Percentiles rank a stretch among this genome's conserved stretches.
phyloP scores from a whole-genome alignment of 306 rosid species.

The Vachellia collinsii region DNA sequence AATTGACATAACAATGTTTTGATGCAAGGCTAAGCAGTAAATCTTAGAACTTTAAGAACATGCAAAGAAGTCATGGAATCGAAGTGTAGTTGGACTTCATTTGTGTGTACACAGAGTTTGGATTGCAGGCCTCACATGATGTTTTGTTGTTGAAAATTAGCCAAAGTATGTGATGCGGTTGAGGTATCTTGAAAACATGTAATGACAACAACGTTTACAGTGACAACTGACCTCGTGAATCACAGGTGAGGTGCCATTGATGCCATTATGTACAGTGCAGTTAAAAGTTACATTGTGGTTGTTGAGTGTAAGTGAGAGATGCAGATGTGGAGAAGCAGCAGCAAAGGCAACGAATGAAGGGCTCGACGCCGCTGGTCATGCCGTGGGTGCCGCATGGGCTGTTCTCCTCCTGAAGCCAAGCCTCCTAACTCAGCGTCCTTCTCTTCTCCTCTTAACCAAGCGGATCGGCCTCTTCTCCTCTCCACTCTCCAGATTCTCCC shows the following conservation, averaged over 20 bases:
- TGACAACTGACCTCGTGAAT: conserved; percentile 82
- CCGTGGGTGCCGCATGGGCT: conserved; percentile 87
- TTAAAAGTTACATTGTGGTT: no score
- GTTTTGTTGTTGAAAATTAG: conserved; percentile 47
- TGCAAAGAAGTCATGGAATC: background rate
- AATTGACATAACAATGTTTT: background rate
- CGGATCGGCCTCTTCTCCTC: no score
- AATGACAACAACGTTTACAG: conserved; percentile 84
- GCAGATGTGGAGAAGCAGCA: conserved; percentile 93
- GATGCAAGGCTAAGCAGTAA: background rate
- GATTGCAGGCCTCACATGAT: conserved; percentile 24
- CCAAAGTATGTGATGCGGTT: conserved; percentile 88
- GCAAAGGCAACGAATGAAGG: conserved; percentile 80
- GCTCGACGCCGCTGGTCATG: conserved; percentile 91
- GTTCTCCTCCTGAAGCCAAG: no score
- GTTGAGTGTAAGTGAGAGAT: conserved; percentile 35
- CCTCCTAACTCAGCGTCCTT: no score
- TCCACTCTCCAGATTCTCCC: no score
- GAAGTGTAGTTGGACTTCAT: background rate
- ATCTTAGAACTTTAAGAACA: background rate
- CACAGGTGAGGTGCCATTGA: conserved; percentile 58
- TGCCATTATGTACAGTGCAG: background rate
- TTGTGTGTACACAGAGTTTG: conserved; percentile 15
- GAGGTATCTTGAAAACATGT: conserved; percentile 93
- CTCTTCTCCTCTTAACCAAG: no score